A percentile compares a stretch with the other conserved stretches of the same genome.
phyloP scores from a whole-genome alignment of 148 eudicot species.

The Vaccinium macrocarpon region DNA sequence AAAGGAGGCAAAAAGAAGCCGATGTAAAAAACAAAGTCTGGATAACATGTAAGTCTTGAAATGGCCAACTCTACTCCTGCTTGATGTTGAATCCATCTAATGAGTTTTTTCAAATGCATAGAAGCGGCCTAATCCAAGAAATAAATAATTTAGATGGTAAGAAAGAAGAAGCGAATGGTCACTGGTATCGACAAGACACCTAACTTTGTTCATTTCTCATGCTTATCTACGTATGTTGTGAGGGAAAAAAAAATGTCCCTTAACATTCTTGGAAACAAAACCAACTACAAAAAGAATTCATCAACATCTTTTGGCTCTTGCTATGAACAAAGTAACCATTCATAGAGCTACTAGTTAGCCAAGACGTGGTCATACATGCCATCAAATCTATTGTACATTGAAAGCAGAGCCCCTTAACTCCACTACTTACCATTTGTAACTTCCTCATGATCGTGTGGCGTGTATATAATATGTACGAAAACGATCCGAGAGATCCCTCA shows the following conservation, averaged over 20 bases:
- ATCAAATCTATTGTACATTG: neutral
- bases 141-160: slow-evolving; percentile 11
- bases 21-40: slow-evolving; percentile 44
- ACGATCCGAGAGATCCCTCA: too few relatives aligned
- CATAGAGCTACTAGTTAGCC: neutral
- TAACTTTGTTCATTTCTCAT: neutral
- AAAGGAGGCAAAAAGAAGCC: neutral
- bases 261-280: neutral
- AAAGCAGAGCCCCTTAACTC: neutral
- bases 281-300: neutral
- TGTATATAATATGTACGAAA: too few relatives aligned
- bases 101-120: slow-evolving; percentile 97
- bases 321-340: neutral
- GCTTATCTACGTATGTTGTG: neutral
- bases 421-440: neutral
- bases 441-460: neutral
- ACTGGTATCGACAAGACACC: neutral
- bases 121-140: slow-evolving; percentile 68
- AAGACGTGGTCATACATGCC: neutral
- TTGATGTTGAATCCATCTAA: slow-evolving; percentile 74
- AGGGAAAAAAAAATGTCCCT: neutral
- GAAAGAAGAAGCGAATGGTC: neutral
- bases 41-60: slow-evolving; percentile 89
- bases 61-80: slow-evolving; percentile 93
- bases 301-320: neutral